Evolutionary conservation across 2,329 filamentous ascomycete species (phyloP), one percentile per base, ranked within the genome.

Genomic region (Ilyonectria mors-panacis): DNA sequence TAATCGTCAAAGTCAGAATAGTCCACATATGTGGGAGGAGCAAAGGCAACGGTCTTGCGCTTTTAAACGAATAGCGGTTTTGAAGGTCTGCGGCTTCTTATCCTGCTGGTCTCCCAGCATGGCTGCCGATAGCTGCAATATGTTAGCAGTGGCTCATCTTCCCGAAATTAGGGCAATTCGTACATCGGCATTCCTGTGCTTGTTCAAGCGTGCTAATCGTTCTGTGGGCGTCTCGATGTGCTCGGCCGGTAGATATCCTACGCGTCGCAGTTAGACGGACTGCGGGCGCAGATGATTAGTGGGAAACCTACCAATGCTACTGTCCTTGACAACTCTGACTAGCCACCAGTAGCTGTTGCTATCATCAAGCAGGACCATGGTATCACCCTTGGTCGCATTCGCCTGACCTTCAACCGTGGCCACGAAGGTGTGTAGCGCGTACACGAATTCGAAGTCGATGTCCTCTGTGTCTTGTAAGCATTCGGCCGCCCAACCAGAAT

Each of bases 341-440:
- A 99, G 89, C 96, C 96, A 99, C 96, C 96, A 99, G 81, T 99
- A 99, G 83, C 95, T 98, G 84, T 99, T 99, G 83, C 94, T 98
- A 77, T 99, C 96, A 78, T 99, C 96, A 23, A 99, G 88, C 70
- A 99, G 86, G 60, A 98, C 95, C 96, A 99, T 99, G 15, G 95
- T 98, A 78, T 99, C 96, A 58, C 96, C 96, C 83, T 99, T 99
- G 37, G 94, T 97, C 66, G 96, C 96, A 85, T 98, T 99, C 69
- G 96, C 96, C 82, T 99, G 96, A 30, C 96, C 96, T 82, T 99
- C 96, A 55, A 99, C 96, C 1, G 96, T 98, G 30, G 96, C 96
- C 71, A 98, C 93, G 78, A 99, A 99, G 2, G 95, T 99, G 80
- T 98, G 96, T 65, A 99, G 86, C 30, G 96, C 96, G 84, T 99